Base-by-base conservation (phyloP, 2,329 filamentous ascomycete species). In the Aspergillus sp. region DNA sequence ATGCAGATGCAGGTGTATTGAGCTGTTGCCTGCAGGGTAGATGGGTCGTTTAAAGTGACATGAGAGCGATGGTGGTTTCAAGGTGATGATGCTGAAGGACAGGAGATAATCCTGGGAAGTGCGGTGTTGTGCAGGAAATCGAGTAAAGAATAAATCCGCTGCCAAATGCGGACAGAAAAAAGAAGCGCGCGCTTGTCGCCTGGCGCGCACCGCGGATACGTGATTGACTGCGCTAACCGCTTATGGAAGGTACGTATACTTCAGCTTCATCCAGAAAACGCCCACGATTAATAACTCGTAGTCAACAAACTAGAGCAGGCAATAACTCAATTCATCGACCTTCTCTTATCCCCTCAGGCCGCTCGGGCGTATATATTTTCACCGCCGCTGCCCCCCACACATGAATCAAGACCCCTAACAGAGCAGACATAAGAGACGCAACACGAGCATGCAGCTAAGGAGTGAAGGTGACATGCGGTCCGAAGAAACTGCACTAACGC, bases 391-490 rank as follows among this genome's bases (percentile, higher is more conserved):
- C 19, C 10, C 5, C 19, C 10, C 19, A 22, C 19, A 22, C 19
- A n/a, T n/a, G n/a, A n/a, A n/a, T n/a, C n/a, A n/a, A n/a, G n/a
- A n/a, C n/a, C n/a, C n/a, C n/a, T n/a, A n/a, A n/a, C n/a, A n/a
- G n/a, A n/a, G 14, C 15, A 29, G 26, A 29, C 17, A 29, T 19
- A 20, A 29, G 20, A 16, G 26, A 11, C 6, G 14, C 12, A 26
- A 13, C 24, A 14, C 26, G n/a, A n/a, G n/a, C 6, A 22, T 22
- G 19, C 19, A 22, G 31, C 30, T 35, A 45, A 42, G 34, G 43
- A 46, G 37, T 43, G 44, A 35, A 44, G 36, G 39, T 34, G 36
- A 43, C 36, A 45, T 42, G 17, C 28, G 37, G 36, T 38, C 40
- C 22, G 36, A 29, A 37, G 30, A 22, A 32, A 33, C 27, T 34